Percentiles rank a stretch among this genome's conserved stretches.
Conservation (phyloP, 2,329 filamentous ascomycete genomes). For the Pseudopithomyces chartarum region DNA sequence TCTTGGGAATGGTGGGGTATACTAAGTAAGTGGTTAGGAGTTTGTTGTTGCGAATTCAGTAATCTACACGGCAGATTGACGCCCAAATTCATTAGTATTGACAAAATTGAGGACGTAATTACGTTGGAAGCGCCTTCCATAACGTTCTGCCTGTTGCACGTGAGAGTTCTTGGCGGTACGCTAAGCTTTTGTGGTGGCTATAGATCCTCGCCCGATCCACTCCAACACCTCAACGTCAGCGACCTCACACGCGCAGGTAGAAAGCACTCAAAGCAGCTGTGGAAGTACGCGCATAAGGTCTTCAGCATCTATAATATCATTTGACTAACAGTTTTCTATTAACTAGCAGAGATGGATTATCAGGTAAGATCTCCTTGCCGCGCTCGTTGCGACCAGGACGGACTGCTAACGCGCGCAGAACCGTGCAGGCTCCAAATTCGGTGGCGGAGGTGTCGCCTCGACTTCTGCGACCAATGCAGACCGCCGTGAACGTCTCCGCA, state of each 20-base stretch:
- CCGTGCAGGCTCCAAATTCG: slow-evolving; percentile 95
- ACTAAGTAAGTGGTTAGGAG: not conserved
- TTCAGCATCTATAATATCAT: not conserved
- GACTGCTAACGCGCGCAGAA: slow-evolving; percentile 61
- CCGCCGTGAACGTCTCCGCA: slow-evolving; percentile 93
- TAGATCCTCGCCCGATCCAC: not conserved
- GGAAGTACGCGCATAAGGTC: not conserved
- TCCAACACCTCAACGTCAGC: not conserved
- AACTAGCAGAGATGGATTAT: slow-evolving; percentile 52
- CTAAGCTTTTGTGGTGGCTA: not conserved
- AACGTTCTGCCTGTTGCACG: slow-evolving; percentile 4
- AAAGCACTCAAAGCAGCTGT: not conserved
- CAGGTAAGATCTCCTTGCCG: slow-evolving; percentile 46
- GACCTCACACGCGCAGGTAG: not conserved
- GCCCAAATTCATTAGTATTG: slow-evolving; percentile 4
- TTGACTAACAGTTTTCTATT: slow-evolving; percentile 1
- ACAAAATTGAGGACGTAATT: not conserved
- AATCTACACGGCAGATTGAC: not conserved
- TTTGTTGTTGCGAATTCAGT: too few species aligned
- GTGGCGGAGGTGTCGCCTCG: slow-evolving; percentile 94
- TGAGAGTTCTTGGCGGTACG: not conserved
- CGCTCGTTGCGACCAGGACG: slow-evolving; percentile 1
- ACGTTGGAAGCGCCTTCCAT: not conserved
- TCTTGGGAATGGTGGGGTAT: slow-evolving; percentile 7
- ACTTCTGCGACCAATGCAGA: slow-evolving; percentile 93